Conservation (phyloP, 208 protist species). For the Leishmania lainsoni region DNA sequence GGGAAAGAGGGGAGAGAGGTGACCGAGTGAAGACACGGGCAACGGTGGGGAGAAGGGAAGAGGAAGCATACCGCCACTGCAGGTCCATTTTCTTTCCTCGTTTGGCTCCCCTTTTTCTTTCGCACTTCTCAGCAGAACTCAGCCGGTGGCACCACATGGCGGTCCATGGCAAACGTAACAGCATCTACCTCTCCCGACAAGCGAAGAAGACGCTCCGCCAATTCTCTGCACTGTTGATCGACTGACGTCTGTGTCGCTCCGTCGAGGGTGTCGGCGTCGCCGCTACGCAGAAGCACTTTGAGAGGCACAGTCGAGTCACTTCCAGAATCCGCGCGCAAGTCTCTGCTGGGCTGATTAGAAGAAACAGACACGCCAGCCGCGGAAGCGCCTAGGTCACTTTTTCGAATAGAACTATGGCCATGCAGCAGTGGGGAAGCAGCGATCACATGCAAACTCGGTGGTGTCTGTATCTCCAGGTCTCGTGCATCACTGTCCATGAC, state of each 20-base stretch:
- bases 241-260: background rate
- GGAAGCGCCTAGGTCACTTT: background rate
- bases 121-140: slow-evolving; percentile 19
- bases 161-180: slow-evolving; percentile 12
- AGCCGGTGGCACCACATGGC: slow-evolving; percentile 9
- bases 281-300: background rate
- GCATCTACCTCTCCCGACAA: slow-evolving; percentile 20
- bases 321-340: background rate
- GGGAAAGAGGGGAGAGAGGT: background rate
- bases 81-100: background rate
- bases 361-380: background rate
- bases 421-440: background rate
- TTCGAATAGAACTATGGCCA: background rate
- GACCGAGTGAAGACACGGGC: background rate
- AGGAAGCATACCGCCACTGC: too few species aligned
- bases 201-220: slow-evolving; percentile 29
- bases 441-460: background rate
- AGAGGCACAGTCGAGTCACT: background rate
- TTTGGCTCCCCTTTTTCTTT: background rate
- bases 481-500: background rate
- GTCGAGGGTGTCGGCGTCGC: background rate
- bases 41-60: background rate
- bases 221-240: slow-evolving; percentile 7
- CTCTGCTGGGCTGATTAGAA: background rate
- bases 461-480: background rate